Conservation (phyloP, 345 rosid species). For the Raphanus raphanistrum region DNA sequence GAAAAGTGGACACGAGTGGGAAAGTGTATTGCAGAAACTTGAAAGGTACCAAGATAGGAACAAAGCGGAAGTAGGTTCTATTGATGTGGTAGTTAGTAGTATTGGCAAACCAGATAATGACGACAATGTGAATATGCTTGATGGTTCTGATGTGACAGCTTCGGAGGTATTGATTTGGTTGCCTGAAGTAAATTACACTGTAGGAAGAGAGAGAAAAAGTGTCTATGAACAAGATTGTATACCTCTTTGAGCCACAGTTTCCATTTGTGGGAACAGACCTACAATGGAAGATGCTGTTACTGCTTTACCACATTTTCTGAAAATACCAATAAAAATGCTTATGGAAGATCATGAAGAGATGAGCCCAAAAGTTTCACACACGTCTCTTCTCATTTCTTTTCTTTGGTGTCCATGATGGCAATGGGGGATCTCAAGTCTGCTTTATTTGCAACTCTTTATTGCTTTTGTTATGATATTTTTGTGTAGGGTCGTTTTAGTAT, state of each 20-base stretch:
- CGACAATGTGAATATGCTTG: constrained; percentile 41
- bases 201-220: constrained; percentile 53
- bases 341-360: constrained; percentile 62
- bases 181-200: constrained; percentile 51
- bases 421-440: too few relatives aligned
- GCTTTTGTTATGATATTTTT: too few relatives aligned
- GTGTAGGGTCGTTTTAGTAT: too few relatives aligned
- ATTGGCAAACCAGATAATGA: constrained; percentile 6
- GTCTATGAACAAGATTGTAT: constrained; percentile 78
- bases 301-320: constrained; percentile 57
- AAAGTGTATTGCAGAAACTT: too few relatives aligned
- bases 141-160: constrained; percentile 38
- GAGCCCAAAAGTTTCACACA: constrained; percentile 60
- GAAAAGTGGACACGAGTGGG: too few relatives aligned
- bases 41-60: too few relatives aligned
- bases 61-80: too few relatives aligned
- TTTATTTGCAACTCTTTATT: too few relatives aligned
- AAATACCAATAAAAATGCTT: constrained; percentile 82
- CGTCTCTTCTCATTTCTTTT: constrained; percentile 74
- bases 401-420: constrained; percentile 89
- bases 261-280: constrained; percentile 68
- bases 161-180: constrained; percentile 65
- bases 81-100: too few relatives aligned
- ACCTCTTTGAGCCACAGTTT: constrained; percentile 86
- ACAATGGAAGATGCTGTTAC: constrained; percentile 92